phyloP scores from a whole-genome alignment of 2,329 filamentous ascomycete genomes.

The Metarhizium album region DNA sequence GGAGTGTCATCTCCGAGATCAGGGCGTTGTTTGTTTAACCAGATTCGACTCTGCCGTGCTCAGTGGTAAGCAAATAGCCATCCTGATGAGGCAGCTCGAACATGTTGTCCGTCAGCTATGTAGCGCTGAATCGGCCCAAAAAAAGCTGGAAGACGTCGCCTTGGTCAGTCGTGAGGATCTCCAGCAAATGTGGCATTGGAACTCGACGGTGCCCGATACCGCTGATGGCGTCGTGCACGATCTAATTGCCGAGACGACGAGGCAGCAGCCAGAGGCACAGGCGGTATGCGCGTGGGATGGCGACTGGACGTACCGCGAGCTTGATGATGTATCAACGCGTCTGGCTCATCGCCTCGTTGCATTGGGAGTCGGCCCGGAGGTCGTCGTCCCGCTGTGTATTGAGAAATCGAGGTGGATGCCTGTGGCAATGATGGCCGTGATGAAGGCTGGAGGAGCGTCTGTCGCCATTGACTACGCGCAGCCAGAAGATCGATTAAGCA shows the following conservation, averaged over 20 bases:
- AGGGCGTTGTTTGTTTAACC: constrained; percentile 6
- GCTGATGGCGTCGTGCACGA: constrained; percentile 1
- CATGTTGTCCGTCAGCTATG: constrained; percentile 8
- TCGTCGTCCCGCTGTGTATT: constrained; percentile 16
- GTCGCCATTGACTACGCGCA: constrained; percentile 15
- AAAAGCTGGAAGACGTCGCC: constrained; percentile 1
- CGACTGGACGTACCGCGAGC: constrained; percentile 12
- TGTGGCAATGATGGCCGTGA: constrained; percentile 15
- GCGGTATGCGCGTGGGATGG: constrained; percentile 17
- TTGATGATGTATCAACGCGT: constrained; percentile 11
- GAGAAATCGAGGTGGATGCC: constrained; percentile 18
- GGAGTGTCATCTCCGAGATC: constrained; percentile 1
- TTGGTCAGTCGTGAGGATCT: constrained; percentile 1
- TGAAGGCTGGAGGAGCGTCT: constrained; percentile 19
- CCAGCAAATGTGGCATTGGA: constrained; percentile 4
- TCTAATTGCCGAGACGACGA: background rate
- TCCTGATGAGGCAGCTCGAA: constrained; percentile 6
- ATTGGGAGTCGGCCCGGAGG: background rate
- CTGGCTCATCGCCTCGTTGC: constrained; percentile 9
- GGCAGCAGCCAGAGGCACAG: constrained; percentile 2
- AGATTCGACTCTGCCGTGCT: constrained; percentile 9
- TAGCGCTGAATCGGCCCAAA: background rate
- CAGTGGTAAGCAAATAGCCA: constrained; percentile 1
- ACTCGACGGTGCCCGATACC: background rate
- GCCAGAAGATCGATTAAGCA: constrained; percentile 10